These are phyloP conservation scores for Puccinia sorghi DNA, from an alignment of 1,284 basidiomycete genomes.

Conservation along the genomic window DNA sequence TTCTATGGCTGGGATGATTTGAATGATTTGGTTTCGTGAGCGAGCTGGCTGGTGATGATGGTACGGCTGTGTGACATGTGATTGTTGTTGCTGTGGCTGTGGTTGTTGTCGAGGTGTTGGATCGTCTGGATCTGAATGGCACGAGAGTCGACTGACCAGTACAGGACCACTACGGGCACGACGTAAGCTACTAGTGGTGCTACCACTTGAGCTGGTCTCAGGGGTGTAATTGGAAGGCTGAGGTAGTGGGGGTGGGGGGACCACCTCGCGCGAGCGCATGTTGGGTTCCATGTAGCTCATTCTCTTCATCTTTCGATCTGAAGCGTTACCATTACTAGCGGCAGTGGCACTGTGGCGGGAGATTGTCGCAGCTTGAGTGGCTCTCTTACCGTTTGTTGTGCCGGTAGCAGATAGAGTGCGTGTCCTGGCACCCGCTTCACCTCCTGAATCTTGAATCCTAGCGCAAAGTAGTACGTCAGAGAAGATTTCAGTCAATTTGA, in stretches of 20 bases:
- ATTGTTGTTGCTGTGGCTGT: background rate
- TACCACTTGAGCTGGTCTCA: background rate
- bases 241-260: conserved; percentile 28
- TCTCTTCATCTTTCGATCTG: conserved; percentile 39
- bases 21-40: background rate
- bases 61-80: background rate
- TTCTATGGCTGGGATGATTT: background rate
- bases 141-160: background rate
- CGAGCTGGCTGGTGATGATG: background rate
- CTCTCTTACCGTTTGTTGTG: conserved; percentile 2
- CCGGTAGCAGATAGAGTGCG: conserved; percentile 46
- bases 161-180: conserved; percentile 41
- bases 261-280: conserved; percentile 2
- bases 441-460: conserved; percentile 36
- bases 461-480: conserved; percentile 36
- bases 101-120: background rate
- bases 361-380: background rate
- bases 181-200: conserved; percentile 29
- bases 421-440: background rate
- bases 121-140: conserved; percentile 23
- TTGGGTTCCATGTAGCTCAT: conserved; percentile 46
- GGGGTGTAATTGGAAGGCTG: background rate
- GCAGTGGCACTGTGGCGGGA: background rate
- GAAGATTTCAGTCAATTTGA: conserved; percentile 48
- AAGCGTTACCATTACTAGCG: background rate